phyloP scores from a whole-genome alignment of 169 alveolate species.

The Eimeria praecox region DNA sequence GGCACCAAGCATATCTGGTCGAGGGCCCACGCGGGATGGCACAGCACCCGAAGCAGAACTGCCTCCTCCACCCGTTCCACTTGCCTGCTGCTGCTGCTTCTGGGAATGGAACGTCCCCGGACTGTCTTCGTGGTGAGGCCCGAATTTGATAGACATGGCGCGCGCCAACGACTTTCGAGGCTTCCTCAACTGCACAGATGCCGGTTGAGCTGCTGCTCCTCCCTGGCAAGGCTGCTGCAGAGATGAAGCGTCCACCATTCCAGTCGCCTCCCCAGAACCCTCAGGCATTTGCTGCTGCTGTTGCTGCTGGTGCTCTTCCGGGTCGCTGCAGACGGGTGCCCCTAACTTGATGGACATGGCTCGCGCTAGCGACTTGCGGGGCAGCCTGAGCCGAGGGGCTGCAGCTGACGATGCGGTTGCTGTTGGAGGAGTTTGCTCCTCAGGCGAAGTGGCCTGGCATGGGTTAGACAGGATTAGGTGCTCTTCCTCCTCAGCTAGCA shows the following conservation, averaged over 20 bases:
- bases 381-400: slow-evolving; percentile 25
- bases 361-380: slow-evolving; percentile 55
- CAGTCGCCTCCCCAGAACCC: not conserved
- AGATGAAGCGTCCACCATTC: not conserved
- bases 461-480: not conserved
- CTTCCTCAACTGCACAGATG: slow-evolving; percentile 9
- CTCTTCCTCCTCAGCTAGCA: slow-evolving; percentile 62
- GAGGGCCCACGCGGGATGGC: not conserved
- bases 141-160: slow-evolving; percentile 51
- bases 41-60: not conserved
- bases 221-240: slow-evolving; percentile 30
- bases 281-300: slow-evolving; percentile 37
- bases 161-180: slow-evolving; percentile 63
- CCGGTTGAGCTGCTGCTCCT: slow-evolving; percentile 21
- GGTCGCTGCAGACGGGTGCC: not conserved
- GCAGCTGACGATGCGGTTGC: slow-evolving; percentile 46
- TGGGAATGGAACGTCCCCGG: not conserved
- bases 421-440: not conserved
- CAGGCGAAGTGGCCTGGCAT: not conserved
- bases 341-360: slow-evolving; percentile 55
- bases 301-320: slow-evolving; percentile 37
- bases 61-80: not conserved
- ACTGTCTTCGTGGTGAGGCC: not conserved
- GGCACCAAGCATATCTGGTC: not conserved
- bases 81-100: slow-evolving; percentile 40